A percentile compares a stretch with the other conserved stretches of the same genome.
phyloP scores from a whole-genome alignment of 495 filamentous ascomycete species.

The Patellaria atrata region DNA sequence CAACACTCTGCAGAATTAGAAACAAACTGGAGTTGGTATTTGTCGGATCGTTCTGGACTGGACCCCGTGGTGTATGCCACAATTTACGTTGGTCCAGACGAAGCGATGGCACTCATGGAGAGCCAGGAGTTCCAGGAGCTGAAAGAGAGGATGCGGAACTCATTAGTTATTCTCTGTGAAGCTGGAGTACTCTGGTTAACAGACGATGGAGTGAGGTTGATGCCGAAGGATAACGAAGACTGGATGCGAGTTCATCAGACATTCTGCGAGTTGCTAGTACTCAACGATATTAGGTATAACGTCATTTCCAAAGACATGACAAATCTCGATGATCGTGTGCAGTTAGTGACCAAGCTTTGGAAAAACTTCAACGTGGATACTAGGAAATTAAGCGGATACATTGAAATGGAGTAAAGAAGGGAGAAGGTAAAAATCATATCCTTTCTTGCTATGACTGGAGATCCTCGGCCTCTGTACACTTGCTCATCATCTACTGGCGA shows the following conservation, averaged over 20 bases:
- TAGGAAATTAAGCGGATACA: no score
- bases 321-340: constrained; percentile 6
- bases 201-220: constrained; percentile 38
- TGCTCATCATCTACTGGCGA: no score
- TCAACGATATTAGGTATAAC: constrained; percentile 10
- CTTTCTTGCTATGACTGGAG: no score
- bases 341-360: constrained; percentile 5
- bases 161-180: constrained; percentile 34
- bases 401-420: no score
- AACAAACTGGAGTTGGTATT: constrained; percentile 25
- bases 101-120: constrained; percentile 17
- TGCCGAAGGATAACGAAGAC: constrained; percentile 29
- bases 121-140: constrained; percentile 26
- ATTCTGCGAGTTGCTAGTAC: constrained; percentile 19
- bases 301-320: constrained; percentile 9
- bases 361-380: no score
- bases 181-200: constrained; percentile 29
- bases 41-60: constrained; percentile 37
- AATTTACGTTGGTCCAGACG: constrained; percentile 27
- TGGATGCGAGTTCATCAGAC: constrained; percentile 28
- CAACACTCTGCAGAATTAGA: constrained; percentile 30
- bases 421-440: no score
- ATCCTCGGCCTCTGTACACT: no score
- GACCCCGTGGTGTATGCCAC: constrained; percentile 35
- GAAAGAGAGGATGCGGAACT: constrained; percentile 25